Conservation (phyloP, 495 filamentous ascomycete species). For the Daldinia childiae region DNA sequence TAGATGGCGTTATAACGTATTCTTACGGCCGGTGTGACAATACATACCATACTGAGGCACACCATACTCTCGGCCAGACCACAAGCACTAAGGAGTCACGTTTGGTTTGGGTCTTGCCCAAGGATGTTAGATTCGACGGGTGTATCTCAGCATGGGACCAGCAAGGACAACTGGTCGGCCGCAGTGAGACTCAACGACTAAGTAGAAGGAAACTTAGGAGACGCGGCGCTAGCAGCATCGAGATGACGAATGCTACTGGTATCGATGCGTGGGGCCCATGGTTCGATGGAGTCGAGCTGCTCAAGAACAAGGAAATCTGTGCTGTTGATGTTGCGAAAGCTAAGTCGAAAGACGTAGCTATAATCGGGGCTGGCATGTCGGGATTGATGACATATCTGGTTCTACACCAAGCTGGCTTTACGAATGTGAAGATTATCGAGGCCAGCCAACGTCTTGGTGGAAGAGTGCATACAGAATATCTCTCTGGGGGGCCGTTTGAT, state of each 20-base stretch:
- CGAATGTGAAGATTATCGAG: constrained; percentile 54
- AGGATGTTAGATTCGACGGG: constrained; percentile 52
- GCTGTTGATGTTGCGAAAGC: constrained; percentile 61
- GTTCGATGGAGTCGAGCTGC: constrained; percentile 73
- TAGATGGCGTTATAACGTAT: constrained; percentile 48
- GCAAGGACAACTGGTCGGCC: constrained; percentile 51
- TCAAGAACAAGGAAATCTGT: constrained; percentile 64
- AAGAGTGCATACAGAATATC: constrained; percentile 70
- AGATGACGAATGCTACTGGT: constrained; percentile 58
- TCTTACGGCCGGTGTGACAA: constrained; percentile 54
- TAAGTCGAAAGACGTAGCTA: constrained; percentile 66
- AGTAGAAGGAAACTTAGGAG: constrained; percentile 42
- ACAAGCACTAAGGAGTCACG: constrained; percentile 42
- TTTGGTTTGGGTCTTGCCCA: constrained; percentile 65
- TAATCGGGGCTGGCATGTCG: constrained; percentile 75
- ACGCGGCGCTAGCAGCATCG: constrained; percentile 49
- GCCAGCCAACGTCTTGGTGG: constrained; percentile 55
- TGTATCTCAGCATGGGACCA: constrained; percentile 65
- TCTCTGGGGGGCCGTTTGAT: constrained; percentile 67
- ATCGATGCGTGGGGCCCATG: constrained; percentile 71
- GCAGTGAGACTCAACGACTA: constrained; percentile 54
- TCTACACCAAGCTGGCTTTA: constrained; percentile 52
- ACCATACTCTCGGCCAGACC: constrained; percentile 46
- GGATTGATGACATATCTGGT: constrained; percentile 66
- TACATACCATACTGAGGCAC: constrained; percentile 33